Percentiles rank a stretch among this genome's conserved stretches.
Conservation (phyloP, 2,329 filamentous ascomycete genomes). For the Aulographum hederae region DNA sequence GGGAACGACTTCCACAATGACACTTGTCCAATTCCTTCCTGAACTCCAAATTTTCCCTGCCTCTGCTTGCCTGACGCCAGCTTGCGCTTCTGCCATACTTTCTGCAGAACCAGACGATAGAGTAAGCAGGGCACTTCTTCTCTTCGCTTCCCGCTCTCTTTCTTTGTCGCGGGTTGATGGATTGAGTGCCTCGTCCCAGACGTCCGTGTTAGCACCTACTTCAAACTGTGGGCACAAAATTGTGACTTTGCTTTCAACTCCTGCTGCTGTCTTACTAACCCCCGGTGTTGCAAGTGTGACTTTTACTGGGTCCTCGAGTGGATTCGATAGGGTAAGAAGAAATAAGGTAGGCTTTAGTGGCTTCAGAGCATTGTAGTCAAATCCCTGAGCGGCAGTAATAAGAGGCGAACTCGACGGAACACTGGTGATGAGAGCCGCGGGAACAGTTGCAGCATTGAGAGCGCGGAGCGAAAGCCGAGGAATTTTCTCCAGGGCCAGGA, state of each 20-base stretch:
- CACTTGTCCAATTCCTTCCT: slow-evolving; percentile 85
- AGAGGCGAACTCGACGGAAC: slow-evolving; percentile 11
- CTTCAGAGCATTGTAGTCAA: slow-evolving; percentile 28
- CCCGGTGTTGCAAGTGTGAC: slow-evolving; percentile 70
- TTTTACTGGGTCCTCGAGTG: slow-evolving; percentile 77
- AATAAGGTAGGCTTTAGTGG: slow-evolving; percentile 48
- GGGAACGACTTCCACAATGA: slow-evolving; percentile 79
- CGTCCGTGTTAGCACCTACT: slow-evolving; percentile 82
- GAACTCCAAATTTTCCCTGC: slow-evolving; percentile 93
- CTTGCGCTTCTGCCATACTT: slow-evolving; percentile 26
- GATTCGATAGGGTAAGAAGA: slow-evolving; percentile 80
- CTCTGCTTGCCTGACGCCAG: slow-evolving; percentile 38
- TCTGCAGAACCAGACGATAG: too few species aligned
- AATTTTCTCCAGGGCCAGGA: slow-evolving; percentile 72
- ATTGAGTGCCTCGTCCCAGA: slow-evolving; percentile 77
- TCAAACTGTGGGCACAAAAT: slow-evolving; percentile 90
- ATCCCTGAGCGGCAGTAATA: slow-evolving; percentile 9
- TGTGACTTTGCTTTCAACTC: slow-evolving; percentile 48
- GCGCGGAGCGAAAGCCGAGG: slow-evolving; percentile 61
- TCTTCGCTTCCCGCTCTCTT: not conserved
- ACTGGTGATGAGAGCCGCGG: slow-evolving; percentile 21
- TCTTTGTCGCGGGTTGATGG: not conserved
- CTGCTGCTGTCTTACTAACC: slow-evolving; percentile 14
- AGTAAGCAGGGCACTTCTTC: not conserved
- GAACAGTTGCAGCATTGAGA: slow-evolving; percentile 27